Evolutionary conservation across 148 eudicot species (phyloP).

Genomic region (Heliosperma pusillum): DNA sequence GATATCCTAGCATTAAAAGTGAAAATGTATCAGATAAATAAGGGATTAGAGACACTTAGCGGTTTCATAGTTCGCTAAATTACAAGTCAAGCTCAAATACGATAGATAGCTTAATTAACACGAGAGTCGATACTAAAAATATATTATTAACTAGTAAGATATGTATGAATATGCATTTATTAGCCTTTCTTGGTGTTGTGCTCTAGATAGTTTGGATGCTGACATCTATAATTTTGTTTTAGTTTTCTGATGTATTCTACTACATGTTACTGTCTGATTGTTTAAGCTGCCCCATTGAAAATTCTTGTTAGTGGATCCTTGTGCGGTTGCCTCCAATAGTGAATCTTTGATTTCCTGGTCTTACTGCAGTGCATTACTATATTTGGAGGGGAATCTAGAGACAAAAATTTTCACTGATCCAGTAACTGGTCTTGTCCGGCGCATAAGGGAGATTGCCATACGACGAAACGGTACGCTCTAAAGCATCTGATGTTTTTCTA

Average conservation of each 20-base stretch:
- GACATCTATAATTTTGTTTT: background rate
- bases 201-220: background rate
- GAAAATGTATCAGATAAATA: no score
- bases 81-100: no score
- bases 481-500: background rate
- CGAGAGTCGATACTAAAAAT: no score
- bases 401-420: constrained; percentile 73
- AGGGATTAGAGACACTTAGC: no score
- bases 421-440: constrained; percentile 68
- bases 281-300: background rate
- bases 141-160: no score
- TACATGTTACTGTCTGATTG: constrained; percentile 1
- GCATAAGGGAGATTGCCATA: constrained; percentile 79
- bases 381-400: constrained; percentile 90
- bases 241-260: background rate
- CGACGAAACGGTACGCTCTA: constrained; percentile 53
- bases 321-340: background rate
- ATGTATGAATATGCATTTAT: background rate
- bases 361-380: constrained; percentile 54
- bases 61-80: no score
- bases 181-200: background rate
- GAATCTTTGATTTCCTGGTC: constrained; percentile 1
- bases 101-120: no score
- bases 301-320: background rate
- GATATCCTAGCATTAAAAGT: no score